phyloP scores from a whole-genome alignment of 345 rosid species.

The Pugionium dolabratum region DNA sequence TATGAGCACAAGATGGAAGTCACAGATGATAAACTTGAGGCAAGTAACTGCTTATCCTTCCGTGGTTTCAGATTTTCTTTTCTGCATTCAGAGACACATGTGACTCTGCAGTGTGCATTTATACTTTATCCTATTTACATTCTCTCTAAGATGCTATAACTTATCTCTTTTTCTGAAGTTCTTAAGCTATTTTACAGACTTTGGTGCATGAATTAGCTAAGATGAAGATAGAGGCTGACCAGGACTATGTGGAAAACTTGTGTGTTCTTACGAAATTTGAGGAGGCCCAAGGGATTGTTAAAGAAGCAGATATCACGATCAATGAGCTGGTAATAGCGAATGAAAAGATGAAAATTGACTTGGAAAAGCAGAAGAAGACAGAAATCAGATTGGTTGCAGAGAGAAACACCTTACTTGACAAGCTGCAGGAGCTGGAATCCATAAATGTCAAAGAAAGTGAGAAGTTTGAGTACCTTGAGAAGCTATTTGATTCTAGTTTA shows the following conservation, averaged over 20 bases:
- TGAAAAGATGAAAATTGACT: constrained; percentile 70
- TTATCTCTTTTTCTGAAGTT: constrained; percentile 19
- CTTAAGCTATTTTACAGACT: constrained; percentile 47
- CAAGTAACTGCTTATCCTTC: constrained; percentile 26
- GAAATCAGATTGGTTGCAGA: constrained; percentile 52
- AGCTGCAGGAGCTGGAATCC: constrained; percentile 64
- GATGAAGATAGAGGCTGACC: constrained; percentile 60
- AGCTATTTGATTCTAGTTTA: constrained; percentile 58
- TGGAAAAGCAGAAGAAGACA: constrained; percentile 51
- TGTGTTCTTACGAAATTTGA: constrained; percentile 74
- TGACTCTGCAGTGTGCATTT: not conserved
- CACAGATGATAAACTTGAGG: constrained; percentile 52
- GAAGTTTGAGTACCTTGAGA: constrained; percentile 60
- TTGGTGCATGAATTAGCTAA: constrained; percentile 76
- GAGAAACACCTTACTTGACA: constrained; percentile 51
- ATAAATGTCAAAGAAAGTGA: constrained; percentile 48
- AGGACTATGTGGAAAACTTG: constrained; percentile 66
- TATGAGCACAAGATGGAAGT: constrained; percentile 48
- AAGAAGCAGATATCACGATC: constrained; percentile 82
- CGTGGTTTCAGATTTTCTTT: constrained; percentile 5
- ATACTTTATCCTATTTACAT: constrained; percentile 17
- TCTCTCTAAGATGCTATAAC: constrained; percentile 10
- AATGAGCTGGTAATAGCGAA: constrained; percentile 78
- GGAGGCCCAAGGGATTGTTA: constrained; percentile 83
- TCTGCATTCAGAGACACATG: constrained; percentile 12